phyloP scores from a whole-genome alignment of 1,284 basidiomycete genomes.

The Cryptococcus floricola region DNA sequence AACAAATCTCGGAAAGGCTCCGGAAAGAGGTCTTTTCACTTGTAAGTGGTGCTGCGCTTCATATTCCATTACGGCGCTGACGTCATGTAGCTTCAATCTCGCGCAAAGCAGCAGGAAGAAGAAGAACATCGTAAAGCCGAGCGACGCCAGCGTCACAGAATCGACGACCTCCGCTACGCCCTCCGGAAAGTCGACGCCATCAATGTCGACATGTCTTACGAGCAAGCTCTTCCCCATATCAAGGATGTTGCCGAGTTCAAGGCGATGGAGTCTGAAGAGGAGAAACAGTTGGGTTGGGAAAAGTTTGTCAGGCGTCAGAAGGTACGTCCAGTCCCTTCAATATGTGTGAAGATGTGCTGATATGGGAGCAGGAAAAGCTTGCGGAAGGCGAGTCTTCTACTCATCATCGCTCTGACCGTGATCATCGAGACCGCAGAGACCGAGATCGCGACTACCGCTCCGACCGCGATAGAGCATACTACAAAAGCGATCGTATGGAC shows the following conservation, averaged over 20 bases:
- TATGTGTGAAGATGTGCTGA: neutral
- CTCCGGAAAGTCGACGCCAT: conserved; percentile 80
- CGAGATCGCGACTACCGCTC: conserved; percentile 45
- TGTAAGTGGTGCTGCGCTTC: conserved; percentile 53
- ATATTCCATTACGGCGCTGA: conserved; percentile 3
- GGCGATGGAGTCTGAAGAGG: conserved; percentile 70
- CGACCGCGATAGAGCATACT: conserved; percentile 29
- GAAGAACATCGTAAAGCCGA: conserved; percentile 79
- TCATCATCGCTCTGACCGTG: conserved; percentile 50
- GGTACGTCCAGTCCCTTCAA: conserved; percentile 46
- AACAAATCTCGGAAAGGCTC: conserved; percentile 57
- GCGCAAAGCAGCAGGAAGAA: conserved; percentile 66
- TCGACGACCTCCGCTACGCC: conserved; percentile 94
- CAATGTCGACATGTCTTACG: conserved; percentile 68
- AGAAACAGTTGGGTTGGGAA: conserved; percentile 68
- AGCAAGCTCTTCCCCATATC: conserved; percentile 70
- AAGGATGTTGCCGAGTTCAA: conserved; percentile 76
- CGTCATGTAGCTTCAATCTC: conserved; percentile 60
- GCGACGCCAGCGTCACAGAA: conserved; percentile 74
- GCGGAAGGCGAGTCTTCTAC: conserved; percentile 64
- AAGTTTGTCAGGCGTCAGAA: conserved; percentile 85
- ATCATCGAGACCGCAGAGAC: conserved; percentile 12
- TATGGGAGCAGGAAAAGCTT: conserved; percentile 60
- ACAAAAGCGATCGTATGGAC: conserved; percentile 15
- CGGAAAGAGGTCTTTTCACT: conserved; percentile 60